phyloP scores from a whole-genome alignment of 257 asterid species.

The Plantago ovata region DNA sequence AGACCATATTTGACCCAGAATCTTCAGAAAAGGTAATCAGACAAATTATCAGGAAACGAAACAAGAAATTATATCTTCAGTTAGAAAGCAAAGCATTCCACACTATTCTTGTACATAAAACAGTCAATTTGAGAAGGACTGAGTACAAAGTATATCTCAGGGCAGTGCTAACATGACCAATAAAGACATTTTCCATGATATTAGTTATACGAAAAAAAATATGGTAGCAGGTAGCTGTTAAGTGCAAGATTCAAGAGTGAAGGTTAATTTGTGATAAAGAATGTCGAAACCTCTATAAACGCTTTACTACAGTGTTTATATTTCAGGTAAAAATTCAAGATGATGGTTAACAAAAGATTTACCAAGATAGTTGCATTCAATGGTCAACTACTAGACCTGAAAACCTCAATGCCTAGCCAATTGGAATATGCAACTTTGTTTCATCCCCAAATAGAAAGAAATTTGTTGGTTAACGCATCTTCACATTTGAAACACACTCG shows the following conservation, averaged over 20 bases:
- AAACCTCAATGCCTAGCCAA: neutral
- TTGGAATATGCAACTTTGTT: neutral
- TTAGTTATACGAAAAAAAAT: no score
- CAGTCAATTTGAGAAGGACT: slow-evolving; percentile 11
- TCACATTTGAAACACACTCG: neutral
- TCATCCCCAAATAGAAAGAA: neutral
- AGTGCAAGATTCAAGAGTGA: neutral
- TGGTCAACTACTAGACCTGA: slow-evolving; percentile 1
- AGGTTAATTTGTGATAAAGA: neutral
- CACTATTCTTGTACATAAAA: no score
- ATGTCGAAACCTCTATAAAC: neutral
- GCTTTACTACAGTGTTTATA: neutral
- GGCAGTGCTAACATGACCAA: no score
- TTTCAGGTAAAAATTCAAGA: slow-evolving; percentile 6
- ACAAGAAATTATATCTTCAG: no score
- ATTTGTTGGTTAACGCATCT: neutral
- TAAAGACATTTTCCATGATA: no score
- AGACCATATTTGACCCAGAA: slow-evolving; percentile 86
- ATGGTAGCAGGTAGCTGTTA: no score
- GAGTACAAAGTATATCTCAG: no score
- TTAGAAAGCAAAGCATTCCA: no score
- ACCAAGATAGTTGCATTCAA: neutral
- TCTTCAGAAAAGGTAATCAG: slow-evolving; percentile 42
- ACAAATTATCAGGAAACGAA: slow-evolving; percentile 21
- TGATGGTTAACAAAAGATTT: slow-evolving; percentile 2